Conservation (phyloP, 345 rosid genomes). For the Fremontodendron californicum region DNA sequence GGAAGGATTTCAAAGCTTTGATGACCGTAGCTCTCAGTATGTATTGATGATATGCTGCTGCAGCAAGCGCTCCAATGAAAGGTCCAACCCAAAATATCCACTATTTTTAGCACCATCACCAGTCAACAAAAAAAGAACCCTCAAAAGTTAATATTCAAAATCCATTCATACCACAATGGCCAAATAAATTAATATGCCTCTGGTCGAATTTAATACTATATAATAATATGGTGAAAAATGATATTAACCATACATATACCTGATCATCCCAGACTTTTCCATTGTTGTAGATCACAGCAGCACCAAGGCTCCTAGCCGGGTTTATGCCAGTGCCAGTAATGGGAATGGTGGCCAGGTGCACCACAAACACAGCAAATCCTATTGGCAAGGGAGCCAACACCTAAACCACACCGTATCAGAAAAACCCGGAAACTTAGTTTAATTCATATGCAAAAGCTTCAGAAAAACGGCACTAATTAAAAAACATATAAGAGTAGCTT, state of each 20-base stretch:
- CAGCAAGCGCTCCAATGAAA: conserved; percentile 29
- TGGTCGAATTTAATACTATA: neutral
- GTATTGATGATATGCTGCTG: conserved; percentile 34
- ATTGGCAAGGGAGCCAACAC: conserved; percentile 37
- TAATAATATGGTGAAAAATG: neutral
- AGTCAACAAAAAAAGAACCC: neutral
- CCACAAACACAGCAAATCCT: conserved; percentile 36
- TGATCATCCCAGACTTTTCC: conserved; percentile 36
- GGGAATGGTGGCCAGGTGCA: conserved; percentile 35
- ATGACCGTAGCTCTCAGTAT: conserved; percentile 30
- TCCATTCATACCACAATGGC: neutral
- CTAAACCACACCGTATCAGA: conserved; percentile 13
- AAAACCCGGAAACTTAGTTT: neutral
- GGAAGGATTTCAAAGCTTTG: conserved; percentile 40
- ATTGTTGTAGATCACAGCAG: conserved; percentile 34
- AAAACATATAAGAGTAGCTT: neutral
- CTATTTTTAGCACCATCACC: conserved; percentile 9
- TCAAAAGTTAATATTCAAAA: neutral
- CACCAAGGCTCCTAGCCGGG: conserved; percentile 42
- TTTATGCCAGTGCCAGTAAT: conserved; percentile 37
- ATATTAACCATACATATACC: neutral
- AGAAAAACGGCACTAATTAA: neutral
- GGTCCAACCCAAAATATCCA: conserved; percentile 46
- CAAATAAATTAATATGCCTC: neutral
- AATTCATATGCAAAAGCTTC: neutral